Conservation (phyloP, 1,284 basidiomycete genomes). For the Puccinia hordei region DNA sequence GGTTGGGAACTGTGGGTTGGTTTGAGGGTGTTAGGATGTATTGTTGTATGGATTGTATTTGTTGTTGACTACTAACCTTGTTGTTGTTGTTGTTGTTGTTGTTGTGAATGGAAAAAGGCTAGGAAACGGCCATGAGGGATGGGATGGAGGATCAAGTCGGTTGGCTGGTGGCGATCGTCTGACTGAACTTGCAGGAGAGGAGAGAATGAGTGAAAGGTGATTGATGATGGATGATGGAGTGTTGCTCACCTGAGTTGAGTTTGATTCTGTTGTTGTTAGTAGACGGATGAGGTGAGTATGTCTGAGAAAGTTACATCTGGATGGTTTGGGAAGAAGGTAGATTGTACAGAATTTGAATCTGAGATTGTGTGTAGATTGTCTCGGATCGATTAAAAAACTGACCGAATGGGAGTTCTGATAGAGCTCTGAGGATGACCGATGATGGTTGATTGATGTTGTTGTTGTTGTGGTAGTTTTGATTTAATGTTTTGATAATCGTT, state of each 20-base stretch:
- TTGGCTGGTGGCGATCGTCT: constrained; percentile 11
- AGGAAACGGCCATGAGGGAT: constrained; percentile 8
- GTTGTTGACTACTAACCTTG: background rate
- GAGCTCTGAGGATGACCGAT: background rate
- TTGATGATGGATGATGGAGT: background rate
- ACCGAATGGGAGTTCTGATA: background rate
- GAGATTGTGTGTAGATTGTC: background rate
- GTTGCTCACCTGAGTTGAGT: background rate
- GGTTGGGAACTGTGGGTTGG: background rate
- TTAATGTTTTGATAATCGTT: too few species aligned
- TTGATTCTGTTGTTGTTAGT: background rate
- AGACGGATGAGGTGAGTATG: constrained; percentile 7
- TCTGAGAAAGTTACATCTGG: constrained; percentile 24
- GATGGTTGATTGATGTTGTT: too few species aligned
- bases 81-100: background rate
- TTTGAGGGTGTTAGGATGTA: background rate
- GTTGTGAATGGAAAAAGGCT: constrained; percentile 26
- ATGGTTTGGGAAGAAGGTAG: background rate
- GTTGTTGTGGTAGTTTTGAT: too few species aligned
- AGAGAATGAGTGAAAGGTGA: background rate
- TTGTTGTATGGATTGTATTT: background rate
- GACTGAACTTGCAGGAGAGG: constrained; percentile 18
- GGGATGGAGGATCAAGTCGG: constrained; percentile 23
- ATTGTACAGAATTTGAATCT: background rate
- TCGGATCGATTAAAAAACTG: too few species aligned